Conservation (phyloP, 768 basidiomycete species). For the Hypholoma fasciculare region DNA sequence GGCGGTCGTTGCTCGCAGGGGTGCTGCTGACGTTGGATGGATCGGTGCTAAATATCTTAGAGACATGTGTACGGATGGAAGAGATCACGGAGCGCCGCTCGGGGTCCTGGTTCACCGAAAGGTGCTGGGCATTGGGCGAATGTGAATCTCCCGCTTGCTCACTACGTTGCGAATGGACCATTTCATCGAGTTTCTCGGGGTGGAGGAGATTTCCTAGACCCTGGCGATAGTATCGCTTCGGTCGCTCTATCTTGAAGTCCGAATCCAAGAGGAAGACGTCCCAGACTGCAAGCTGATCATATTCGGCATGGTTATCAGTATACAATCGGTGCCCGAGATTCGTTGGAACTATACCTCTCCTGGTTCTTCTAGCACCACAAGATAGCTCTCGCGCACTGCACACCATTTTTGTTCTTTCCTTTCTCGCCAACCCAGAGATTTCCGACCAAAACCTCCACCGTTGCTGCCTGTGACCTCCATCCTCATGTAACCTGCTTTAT, state of each 20-base stretch:
- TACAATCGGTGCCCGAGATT: not conserved
- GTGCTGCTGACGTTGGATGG: not conserved
- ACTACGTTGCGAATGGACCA: conserved; percentile 7
- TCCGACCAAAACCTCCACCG: conserved; percentile 62
- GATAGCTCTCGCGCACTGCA: conserved; percentile 87
- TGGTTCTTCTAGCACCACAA: conserved; percentile 84
- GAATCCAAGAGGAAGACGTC: conserved; percentile 93
- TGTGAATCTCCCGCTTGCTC: conserved; percentile 1
- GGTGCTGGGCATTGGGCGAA: conserved; percentile 2
- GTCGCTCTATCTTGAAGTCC: conserved; percentile 89
- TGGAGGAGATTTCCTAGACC: conserved; percentile 69
- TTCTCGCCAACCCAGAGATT: conserved; percentile 57
- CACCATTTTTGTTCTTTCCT: conserved; percentile 84
- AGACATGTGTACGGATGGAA: conserved; percentile 3
- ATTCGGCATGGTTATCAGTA: not conserved
- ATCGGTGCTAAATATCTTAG: conserved; percentile 16
- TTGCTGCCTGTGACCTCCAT: conserved; percentile 54
- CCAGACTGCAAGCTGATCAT: conserved; percentile 70
- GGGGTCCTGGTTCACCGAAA: not conserved
- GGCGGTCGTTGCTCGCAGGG: not conserved
- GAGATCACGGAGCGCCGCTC: conserved; percentile 2
- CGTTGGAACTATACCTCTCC: conserved; percentile 60
- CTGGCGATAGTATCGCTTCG: conserved; percentile 85
- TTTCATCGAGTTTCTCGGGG: conserved; percentile 25
- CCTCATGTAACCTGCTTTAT: conserved; percentile 85